These are phyloP conservation scores for Alternaria brassicae DNA, from an alignment of 2,329 filamentous ascomycete genomes.

Conservation along the genomic window DNA sequence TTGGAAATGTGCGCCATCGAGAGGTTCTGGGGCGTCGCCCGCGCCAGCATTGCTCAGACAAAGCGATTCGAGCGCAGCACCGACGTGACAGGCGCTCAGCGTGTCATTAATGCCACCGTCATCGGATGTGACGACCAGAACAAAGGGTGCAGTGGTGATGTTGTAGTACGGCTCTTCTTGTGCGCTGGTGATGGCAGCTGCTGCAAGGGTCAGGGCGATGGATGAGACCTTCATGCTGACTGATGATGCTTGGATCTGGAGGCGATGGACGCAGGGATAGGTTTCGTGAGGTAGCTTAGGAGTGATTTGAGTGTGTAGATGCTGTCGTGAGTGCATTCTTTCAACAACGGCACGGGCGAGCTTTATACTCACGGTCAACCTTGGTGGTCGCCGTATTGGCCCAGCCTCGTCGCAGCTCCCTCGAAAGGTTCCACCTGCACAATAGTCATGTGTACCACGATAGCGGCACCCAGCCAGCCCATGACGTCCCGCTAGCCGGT, in stretches of 20 bases:
- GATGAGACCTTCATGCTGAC: conserved; percentile 31
- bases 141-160: conserved; percentile 55
- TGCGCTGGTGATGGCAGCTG: conserved; percentile 33
- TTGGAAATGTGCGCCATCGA: conserved; percentile 32
- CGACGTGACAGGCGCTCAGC: conserved; percentile 56
- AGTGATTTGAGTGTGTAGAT: background rate
- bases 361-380: conserved; percentile 14
- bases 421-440: conserved; percentile 14
- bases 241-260: background rate
- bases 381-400: conserved; percentile 2
- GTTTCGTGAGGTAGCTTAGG: conserved; percentile 6
- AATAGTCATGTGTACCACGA: conserved; percentile 20
- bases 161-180: conserved; percentile 37
- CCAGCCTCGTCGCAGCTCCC: conserved; percentile 13
- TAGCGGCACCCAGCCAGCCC: conserved; percentile 9
- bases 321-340: background rate
- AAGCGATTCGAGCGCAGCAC: conserved; percentile 58
- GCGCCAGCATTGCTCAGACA: conserved; percentile 45
- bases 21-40: conserved; percentile 26
- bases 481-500: conserved; percentile 19
- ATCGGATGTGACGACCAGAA: conserved; percentile 50
- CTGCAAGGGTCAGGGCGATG: conserved; percentile 32
- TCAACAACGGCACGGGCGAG: background rate
- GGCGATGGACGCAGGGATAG: background rate
- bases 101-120: conserved; percentile 51